Evolutionary conservation across 2,329 filamentous ascomycete genomes (phyloP), one percentile per base, ranked within the genome.

Genomic region (Trichoderma atroviride): DNA sequence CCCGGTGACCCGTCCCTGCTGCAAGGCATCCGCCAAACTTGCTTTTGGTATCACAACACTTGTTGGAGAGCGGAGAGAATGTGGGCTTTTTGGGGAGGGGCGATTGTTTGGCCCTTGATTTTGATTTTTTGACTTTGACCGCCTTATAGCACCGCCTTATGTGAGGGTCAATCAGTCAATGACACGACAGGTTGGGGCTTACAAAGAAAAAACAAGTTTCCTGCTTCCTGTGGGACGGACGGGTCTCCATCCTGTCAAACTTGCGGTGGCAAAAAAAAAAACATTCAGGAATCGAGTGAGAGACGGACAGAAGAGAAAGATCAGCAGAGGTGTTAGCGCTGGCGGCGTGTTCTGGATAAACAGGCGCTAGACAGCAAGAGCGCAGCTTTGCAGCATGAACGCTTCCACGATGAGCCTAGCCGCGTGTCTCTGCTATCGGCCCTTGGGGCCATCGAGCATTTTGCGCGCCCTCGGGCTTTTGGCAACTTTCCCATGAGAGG

Each of bases 1-100:
- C 31, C 63, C 63, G 55, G 63, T 66, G 63, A 66, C 63, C 63
- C 63, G 40, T 66, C 16, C 35, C 14, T 52, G 63, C 63, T 66
- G 63, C 63, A 40, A 66, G 63, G 55, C 63, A 50, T 66, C 57
- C 56, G 47, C 59, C 31, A 19, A 33, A 24, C n/a, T 27, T 55
- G 29, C 24, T 47, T 37, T 55, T 40, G 19, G 31, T 10, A 50
- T 19, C 40, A 43, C 22, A 50, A 24, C 19, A 13, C n/a, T 47
- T 65, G 29, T 37, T 22, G 22, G 27, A 19, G 40, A 19, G 40
- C 40, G 40, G 40, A 43, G 40, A 43, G 40, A 19, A 43, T 43
- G 40, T 43, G 40, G 40, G 40, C 16, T 43, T 43, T 14, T 16
- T 0, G 11, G 13, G 16, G 40, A 19, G 40, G 40, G 40, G 40